Conservation (phyloP, 2,329 filamentous ascomycete species). For the Diaporthe helianthi region DNA sequence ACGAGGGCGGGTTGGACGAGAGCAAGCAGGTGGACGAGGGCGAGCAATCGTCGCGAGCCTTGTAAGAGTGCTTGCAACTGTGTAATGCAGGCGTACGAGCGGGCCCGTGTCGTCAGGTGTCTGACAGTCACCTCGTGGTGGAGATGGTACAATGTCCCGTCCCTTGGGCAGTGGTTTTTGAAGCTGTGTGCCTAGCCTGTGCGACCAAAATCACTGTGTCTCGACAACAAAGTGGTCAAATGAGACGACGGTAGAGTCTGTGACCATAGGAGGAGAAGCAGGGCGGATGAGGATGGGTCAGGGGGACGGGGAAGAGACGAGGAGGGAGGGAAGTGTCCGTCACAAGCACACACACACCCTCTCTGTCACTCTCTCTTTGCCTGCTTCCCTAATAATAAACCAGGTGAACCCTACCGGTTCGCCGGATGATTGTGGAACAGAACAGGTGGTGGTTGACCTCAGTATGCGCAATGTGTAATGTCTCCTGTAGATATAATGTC, state of each 20-base stretch:
- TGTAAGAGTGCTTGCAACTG: slow-evolving; percentile 2
- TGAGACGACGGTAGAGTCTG: slow-evolving; percentile 4
- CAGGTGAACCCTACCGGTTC: slow-evolving; percentile 5
- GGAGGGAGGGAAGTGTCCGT: background rate
- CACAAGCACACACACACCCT: background rate
- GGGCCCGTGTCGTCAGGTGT: slow-evolving; percentile 8
- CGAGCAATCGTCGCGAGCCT: slow-evolving; percentile 1
- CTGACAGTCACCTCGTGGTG: slow-evolving; percentile 7
- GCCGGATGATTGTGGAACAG: background rate
- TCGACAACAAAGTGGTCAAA: slow-evolving; percentile 1
- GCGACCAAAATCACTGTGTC: background rate
- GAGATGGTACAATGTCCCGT: slow-evolving; percentile 5
- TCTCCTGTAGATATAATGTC: background rate
- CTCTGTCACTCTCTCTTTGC: background rate
- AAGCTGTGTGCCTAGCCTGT: background rate
- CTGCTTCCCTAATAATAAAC: background rate
- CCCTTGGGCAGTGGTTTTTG: background rate
- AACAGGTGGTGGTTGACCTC: slow-evolving; percentile 2
- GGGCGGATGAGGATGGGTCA: slow-evolving; percentile 6
- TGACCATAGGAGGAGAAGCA: background rate
- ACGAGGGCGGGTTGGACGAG: background rate
- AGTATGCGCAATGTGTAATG: background rate
- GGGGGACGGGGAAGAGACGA: background rate
- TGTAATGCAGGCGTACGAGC: slow-evolving; percentile 8
- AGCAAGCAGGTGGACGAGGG: background rate